These are phyloP conservation scores for Phytophthora sp. DNA, from an alignment of 352 stramenopile species.

Conservation along the genomic window DNA sequence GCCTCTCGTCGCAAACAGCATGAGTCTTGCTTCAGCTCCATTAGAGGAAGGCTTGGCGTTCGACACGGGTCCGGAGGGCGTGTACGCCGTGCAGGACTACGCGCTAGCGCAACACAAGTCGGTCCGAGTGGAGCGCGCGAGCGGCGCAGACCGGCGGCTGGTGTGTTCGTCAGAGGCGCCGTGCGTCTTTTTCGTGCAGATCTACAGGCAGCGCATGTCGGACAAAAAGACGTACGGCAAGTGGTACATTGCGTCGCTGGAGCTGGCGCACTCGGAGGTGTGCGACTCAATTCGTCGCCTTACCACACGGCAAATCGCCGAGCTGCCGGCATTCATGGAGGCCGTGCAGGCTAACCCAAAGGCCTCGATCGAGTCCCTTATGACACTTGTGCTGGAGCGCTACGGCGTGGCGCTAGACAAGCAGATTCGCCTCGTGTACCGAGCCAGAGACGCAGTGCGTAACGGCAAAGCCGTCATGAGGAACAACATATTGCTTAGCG, in stretches of 20 bases:
- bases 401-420: constrained; percentile 34
- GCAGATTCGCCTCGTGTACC: constrained; percentile 37
- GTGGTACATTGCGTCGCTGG: constrained; percentile 42
- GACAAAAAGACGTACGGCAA: constrained; percentile 38
- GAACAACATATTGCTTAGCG: constrained; percentile 21
- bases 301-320: constrained; percentile 34
- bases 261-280: constrained; percentile 29
- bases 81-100: constrained; percentile 45
- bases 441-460: constrained; percentile 36
- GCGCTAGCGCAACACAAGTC: constrained; percentile 33
- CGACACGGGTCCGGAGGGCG: constrained; percentile 25
- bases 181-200: constrained; percentile 42
- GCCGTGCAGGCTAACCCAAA: constrained; percentile 26
- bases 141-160: constrained; percentile 36
- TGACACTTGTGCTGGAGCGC: constrained; percentile 23
- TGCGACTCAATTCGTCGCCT: constrained; percentile 28
- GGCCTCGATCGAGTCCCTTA: constrained; percentile 24
- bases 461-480: constrained; percentile 15
- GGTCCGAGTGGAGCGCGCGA: constrained; percentile 32
- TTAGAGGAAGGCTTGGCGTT: constrained; percentile 34
- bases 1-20: background rate
- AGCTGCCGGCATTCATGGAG: constrained; percentile 26
- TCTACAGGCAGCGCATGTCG: constrained; percentile 37
- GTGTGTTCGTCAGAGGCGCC: constrained; percentile 26
- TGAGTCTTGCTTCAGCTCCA: constrained; percentile 24